Evolutionary conservation across 73 alveolate species (phyloP), one percentile per base, ranked within the genome.

Genomic region (Breviolum minutum): DNA sequence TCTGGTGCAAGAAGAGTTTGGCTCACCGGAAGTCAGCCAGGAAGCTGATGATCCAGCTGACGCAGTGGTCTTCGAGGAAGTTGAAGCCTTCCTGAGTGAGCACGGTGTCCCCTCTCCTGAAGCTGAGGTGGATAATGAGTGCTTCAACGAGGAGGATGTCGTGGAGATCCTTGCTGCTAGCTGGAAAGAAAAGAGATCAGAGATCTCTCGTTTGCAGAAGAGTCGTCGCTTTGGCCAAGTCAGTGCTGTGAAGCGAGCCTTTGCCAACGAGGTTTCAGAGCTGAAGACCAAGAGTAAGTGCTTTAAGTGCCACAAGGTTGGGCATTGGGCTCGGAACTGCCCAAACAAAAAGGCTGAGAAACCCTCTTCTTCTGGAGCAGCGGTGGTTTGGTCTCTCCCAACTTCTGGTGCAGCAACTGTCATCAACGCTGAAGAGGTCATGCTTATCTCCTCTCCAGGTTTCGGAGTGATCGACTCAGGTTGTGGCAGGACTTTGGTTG

Each of bases 381-480:
- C 54, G 0, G 54, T 40, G 54, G 54, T 40, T 2, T 40, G 54
- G 54, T 2, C 54, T 0, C 3, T 22, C 2, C 17, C 16, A 12
- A 17, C 27, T 32, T 13, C 27, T 4, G 87, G 66, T 0, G 87
- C 87, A 32, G 5, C 20, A 32, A 2, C 54, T 2, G 54, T 40
- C 3, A 0, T 40, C 54, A 29, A 32, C 8, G 63, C 61, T 5
- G 27, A 8, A 0, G 95, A 60, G 16, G 85, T 62, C 0, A n/a
- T 54, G 40, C 70, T 88, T 4, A 84, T 88, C 13, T 88, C 95
- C 12, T 20, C 71, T 2, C 95, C 85, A 6, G 95, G 95, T 20
- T 88, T 60, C 17, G 95, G 95, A 5, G 62, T 88, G 0, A 69
- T 88, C 11, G 95, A 88, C 60, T 88, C 95, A 7, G 95, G 95